Conservation (phyloP, 2,329 filamentous ascomycete genomes). For the Fusarium fujikuroi region DNA sequence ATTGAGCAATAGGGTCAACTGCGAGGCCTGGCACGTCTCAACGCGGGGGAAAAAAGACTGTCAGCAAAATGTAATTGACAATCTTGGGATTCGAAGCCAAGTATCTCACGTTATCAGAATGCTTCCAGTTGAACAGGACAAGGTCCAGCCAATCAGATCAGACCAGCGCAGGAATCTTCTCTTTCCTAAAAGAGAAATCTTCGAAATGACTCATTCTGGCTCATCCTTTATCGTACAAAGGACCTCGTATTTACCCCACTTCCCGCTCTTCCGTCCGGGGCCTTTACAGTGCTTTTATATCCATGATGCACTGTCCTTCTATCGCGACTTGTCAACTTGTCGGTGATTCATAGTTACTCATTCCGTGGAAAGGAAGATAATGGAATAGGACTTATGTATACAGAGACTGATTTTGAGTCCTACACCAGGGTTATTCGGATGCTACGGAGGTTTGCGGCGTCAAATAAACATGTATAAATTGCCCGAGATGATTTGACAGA, state of each 20-base stretch:
- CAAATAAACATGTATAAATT: background rate
- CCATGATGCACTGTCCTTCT: slow-evolving; percentile 16
- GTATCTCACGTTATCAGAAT: background rate
- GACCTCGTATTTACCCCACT: slow-evolving; percentile 3
- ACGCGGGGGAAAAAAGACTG: too few relatives aligned
- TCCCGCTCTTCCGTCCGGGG: background rate
- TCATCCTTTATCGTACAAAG: slow-evolving; percentile 39
- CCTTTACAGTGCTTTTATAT: slow-evolving; percentile 5
- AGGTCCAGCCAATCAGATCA: background rate
- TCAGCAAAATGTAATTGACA: background rate
- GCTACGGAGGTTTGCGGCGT: background rate
- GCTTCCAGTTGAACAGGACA: background rate
- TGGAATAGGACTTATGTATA: background rate
- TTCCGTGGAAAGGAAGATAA: slow-evolving; percentile 4
- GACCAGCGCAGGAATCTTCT: background rate
- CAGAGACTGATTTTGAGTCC: background rate
- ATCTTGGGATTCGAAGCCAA: slow-evolving; percentile 9
- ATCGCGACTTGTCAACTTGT: slow-evolving; percentile 20
- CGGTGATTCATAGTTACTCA: slow-evolving; percentile 44
- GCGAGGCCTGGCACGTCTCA: background rate
- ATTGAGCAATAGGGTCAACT: background rate
- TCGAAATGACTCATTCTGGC: slow-evolving; percentile 50
- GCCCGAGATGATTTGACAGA: background rate
- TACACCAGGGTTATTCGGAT: background rate
- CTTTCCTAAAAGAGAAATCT: slow-evolving; percentile 29